Conservation (phyloP, 2,329 filamentous ascomycete species). For the Cladosporium sp. region DNA sequence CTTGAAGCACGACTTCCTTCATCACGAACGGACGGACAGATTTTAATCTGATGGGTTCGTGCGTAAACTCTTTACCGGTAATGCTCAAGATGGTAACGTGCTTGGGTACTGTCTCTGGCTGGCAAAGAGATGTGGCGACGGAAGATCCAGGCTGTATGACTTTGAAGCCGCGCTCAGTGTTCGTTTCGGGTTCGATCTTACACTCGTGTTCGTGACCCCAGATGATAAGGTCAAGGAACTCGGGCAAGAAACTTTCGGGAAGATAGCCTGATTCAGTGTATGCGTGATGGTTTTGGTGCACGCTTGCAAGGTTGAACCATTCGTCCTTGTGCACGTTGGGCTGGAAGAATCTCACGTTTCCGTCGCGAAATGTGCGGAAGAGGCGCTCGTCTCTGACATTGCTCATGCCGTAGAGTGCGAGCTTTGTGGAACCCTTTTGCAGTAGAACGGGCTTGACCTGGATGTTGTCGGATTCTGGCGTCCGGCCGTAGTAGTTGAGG, state of each 20-base stretch:
- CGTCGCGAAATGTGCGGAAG: conserved; percentile 89
- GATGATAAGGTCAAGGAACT: conserved; percentile 86
- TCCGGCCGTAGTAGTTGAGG: conserved; percentile 93
- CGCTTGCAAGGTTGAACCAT: conserved; percentile 94
- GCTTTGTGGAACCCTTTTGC: conserved; percentile 89
- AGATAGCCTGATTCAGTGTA: conserved; percentile 92
- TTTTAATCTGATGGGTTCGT: conserved; percentile 80
- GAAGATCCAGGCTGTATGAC: conserved; percentile 98
- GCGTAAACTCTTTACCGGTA: conserved; percentile 76
- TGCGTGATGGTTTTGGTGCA: conserved; percentile 94
- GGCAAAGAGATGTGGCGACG: conserved; percentile 86
- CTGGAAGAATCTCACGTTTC: conserved; percentile 90
- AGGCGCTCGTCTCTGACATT: conserved; percentile 95
- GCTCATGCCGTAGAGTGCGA: conserved; percentile 90
- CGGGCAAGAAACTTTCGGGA: conserved; percentile 87
- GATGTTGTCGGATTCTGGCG: conserved; percentile 90
- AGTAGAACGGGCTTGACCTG: conserved; percentile 86
- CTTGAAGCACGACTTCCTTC: conserved; percentile 73
- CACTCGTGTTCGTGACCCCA: conserved; percentile 99
- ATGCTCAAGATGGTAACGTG: conserved; percentile 84
- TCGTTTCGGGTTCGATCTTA: conserved; percentile 77
- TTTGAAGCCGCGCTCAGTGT: conserved; percentile 85
- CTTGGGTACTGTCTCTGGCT: conserved; percentile 86
- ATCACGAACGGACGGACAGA: conserved; percentile 89
- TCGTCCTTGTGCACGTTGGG: conserved; percentile 77